Conservation (phyloP, 1,284 basidiomycete genomes). For the Trametes versicolor region DNA sequence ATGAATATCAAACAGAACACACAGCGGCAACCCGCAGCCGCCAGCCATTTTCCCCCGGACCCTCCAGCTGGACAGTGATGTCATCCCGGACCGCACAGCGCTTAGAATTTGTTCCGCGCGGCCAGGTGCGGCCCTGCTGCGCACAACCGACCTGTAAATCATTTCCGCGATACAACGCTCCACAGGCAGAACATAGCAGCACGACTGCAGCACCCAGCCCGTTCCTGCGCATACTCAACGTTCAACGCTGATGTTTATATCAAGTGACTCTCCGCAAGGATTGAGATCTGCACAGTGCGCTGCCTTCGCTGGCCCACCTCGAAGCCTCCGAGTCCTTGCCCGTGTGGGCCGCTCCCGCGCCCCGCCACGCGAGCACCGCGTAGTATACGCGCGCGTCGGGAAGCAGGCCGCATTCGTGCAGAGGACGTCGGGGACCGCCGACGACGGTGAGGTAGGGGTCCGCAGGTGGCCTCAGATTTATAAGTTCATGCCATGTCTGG, state of each 20-base stretch:
- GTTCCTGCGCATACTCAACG: slow-evolving; percentile 1
- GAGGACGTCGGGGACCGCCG: too few species aligned
- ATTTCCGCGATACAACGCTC: background rate
- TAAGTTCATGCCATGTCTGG: too few species aligned
- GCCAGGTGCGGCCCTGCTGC: background rate
- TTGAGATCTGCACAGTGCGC: too few species aligned
- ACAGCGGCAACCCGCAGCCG: slow-evolving; percentile 9
- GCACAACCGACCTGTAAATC: background rate
- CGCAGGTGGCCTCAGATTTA: too few species aligned
- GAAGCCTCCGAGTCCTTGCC: too few species aligned
- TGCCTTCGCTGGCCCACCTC: too few species aligned
- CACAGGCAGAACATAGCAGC: background rate
- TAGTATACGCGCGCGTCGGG: too few species aligned
- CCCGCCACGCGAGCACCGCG: too few species aligned
- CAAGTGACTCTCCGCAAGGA: too few species aligned
- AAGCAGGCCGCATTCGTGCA: too few species aligned
- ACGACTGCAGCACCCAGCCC: background rate
- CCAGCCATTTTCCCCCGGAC: slow-evolving; percentile 6
- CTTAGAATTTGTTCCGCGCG: slow-evolving; percentile 1
- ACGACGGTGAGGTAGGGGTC: too few species aligned
- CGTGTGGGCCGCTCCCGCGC: too few species aligned
- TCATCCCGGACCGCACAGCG: slow-evolving; percentile 22
- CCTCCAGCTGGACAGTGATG: slow-evolving; percentile 15
- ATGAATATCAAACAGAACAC: slow-evolving; percentile 8
- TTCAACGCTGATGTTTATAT: background rate